phyloP scores from a whole-genome alignment of 192 early-diverging fungal species.

The Coemansia sp. region DNA sequence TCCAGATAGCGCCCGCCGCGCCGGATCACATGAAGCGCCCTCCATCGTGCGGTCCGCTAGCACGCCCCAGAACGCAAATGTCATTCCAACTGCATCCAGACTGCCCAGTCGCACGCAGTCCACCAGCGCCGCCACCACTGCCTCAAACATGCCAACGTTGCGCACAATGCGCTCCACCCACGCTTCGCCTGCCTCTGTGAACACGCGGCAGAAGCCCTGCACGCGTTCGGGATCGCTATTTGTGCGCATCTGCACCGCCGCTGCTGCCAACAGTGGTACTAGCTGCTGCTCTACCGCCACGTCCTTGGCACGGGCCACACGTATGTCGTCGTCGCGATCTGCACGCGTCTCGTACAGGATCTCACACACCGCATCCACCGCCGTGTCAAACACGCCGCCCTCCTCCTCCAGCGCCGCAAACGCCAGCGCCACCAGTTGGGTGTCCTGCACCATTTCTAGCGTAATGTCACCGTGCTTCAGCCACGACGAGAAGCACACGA shows the following conservation, averaged over 20 bases:
- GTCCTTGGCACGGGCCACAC: conserved; percentile 55
- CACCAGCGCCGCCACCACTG: conserved; percentile 77
- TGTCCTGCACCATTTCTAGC: conserved; percentile 56
- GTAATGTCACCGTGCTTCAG: conserved; percentile 74
- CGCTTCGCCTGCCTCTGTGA: conserved; percentile 86
- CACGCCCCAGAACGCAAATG: conserved; percentile 87
- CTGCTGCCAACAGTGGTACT: conserved; percentile 44
- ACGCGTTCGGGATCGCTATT: conserved; percentile 77
- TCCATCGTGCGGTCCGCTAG: conserved; percentile 63
- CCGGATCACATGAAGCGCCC: conserved; percentile 48
- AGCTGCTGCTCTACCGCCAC: conserved; percentile 59
- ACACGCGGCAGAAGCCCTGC: conserved; percentile 80
- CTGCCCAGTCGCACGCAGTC: conserved; percentile 75
- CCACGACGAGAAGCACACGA: conserved; percentile 82
- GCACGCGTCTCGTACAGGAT: conserved; percentile 67
- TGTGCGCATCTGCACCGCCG: conserved; percentile 39
- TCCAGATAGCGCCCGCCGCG: conserved; percentile 55
- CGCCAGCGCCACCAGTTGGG: conserved; percentile 62
- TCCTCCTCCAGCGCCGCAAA: conserved; percentile 71
- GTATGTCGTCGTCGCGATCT: conserved; percentile 45
- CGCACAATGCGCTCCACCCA: conserved; percentile 70
- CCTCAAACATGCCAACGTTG: conserved; percentile 63
- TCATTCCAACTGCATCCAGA: conserved; percentile 83
- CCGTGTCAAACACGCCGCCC: conserved; percentile 66
- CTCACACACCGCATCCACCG: conserved; percentile 78